phyloP scores from a whole-genome alignment of 768 basidiomycete species.

The Chalciporus pseudorubinellus region DNA sequence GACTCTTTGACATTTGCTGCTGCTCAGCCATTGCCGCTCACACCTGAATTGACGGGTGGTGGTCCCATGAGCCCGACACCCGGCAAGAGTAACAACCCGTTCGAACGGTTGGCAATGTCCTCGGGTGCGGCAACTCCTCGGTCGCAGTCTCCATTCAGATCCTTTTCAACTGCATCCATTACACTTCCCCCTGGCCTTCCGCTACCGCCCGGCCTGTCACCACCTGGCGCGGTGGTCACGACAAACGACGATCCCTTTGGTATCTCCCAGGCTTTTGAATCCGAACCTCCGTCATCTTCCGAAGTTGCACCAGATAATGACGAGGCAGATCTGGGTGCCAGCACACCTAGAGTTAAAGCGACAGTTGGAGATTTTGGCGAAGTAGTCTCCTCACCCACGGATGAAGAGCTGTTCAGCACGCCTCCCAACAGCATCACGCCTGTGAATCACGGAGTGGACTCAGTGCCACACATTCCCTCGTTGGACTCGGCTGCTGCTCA shows the following conservation, averaged over 20 bases:
- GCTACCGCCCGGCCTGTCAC: constrained; percentile 10
- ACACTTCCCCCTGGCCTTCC: constrained; percentile 36
- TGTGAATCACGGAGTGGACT: constrained; percentile 10
- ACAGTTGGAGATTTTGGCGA: constrained; percentile 14
- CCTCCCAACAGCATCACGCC: constrained; percentile 48
- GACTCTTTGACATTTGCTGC: constrained; percentile 60
- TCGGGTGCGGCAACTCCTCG: constrained; percentile 40
- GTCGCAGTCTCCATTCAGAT: constrained; percentile 60
- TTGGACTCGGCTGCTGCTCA: constrained; percentile 26
- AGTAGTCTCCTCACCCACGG: constrained; percentile 31
- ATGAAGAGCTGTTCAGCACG: constrained; percentile 59
- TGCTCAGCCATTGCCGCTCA: constrained; percentile 66
- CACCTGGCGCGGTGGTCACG: constrained; percentile 4
- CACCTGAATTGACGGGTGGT: constrained; percentile 61
- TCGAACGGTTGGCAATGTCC: constrained; percentile 65
- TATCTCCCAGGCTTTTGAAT: constrained; percentile 35
- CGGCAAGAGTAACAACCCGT: constrained; percentile 87
- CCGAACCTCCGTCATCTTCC: constrained; percentile 6
- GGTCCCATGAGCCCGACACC: constrained; percentile 42
- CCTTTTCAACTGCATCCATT: constrained; percentile 41
- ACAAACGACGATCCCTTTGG: constrained; percentile 52
- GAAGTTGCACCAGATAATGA: constrained; percentile 23
- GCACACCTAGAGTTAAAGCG: constrained; percentile 19
- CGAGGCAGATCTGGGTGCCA: constrained; percentile 17
- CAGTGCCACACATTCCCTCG: constrained; percentile 20